Evolutionary conservation across 108 stramenopile species (phyloP).

Genomic region (Stephanodiscus triporus): DNA sequence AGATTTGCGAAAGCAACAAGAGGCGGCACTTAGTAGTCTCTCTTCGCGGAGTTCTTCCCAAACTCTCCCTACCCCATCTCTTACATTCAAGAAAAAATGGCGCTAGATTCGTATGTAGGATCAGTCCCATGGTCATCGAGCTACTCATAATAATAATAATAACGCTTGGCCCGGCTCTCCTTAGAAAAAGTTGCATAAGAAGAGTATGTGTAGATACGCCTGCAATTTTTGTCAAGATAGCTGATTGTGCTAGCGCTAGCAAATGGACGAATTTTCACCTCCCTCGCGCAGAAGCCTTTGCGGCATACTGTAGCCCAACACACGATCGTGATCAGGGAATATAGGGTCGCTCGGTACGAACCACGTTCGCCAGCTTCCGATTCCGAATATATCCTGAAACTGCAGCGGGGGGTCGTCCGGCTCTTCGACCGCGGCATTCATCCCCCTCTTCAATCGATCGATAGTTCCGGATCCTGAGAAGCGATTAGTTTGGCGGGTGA

Average conservation of each 20-base stretch:
- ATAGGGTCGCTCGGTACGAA: constrained; percentile 78
- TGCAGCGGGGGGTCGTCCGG: constrained; percentile 71
- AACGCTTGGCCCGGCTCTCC: no score
- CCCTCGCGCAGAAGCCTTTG: constrained; percentile 76
- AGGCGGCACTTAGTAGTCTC: constrained; percentile 11
- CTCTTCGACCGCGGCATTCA: constrained; percentile 56
- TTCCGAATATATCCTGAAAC: constrained; percentile 77
- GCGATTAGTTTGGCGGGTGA: neutral
- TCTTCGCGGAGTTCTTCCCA: constrained; percentile 5
- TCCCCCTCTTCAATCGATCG: constrained; percentile 87
- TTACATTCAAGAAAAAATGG: constrained; percentile 35
- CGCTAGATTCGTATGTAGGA: neutral
- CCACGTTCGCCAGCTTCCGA: constrained; percentile 70
- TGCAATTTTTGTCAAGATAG: no score
- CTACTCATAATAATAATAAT: no score
- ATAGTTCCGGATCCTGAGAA: constrained; percentile 71
- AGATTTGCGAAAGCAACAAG: constrained; percentile 46
- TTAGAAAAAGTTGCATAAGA: no score
- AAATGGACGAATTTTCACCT: constrained; percentile 21
- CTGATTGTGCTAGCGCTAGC: no score
- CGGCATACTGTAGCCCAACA: constrained; percentile 78
- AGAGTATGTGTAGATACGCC: no score
- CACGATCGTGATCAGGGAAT: constrained; percentile 80
- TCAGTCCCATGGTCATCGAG: no score
- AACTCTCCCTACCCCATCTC: constrained; percentile 14